Evolutionary conservation across 371 early-diverging fungal species (phyloP).

Genomic region (Circinella minor): DNA sequence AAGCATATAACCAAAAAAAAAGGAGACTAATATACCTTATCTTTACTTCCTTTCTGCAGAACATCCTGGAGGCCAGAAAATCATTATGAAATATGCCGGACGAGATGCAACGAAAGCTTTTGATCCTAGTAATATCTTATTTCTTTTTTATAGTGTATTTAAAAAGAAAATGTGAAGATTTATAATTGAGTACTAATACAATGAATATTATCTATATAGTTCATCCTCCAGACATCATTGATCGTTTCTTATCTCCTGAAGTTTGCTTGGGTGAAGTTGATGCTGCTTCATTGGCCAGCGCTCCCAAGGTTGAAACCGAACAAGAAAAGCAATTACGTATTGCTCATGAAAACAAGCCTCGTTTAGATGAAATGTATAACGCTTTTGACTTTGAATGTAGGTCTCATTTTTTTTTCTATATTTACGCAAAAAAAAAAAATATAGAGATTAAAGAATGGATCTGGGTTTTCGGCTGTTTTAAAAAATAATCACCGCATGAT

Average conservation of each 20-base stretch:
- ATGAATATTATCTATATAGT: neutral
- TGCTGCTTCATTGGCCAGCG: constrained; percentile 25
- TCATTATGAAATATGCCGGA: constrained; percentile 72
- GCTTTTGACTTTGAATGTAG: constrained; percentile 76
- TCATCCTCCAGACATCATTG: constrained; percentile 63
- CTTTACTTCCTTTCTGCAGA: constrained; percentile 17
- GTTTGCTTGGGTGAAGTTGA: constrained; percentile 60
- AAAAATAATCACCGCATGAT: neutral
- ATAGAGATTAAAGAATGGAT: no score
- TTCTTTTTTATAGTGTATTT: no score
- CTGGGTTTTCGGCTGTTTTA: no score
- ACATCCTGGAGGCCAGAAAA: constrained; percentile 73
- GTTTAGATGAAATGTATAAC: constrained; percentile 67
- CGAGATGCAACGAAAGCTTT: constrained; percentile 86
- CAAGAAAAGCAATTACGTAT: constrained; percentile 42
- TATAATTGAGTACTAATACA: no score
- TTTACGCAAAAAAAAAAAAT: no score
- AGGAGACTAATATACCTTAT: no score
- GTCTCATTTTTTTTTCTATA: neutral
- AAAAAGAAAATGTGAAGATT: no score
- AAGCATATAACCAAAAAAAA: no score
- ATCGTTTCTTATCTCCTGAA: constrained; percentile 56
- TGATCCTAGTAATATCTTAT: constrained; percentile 51
- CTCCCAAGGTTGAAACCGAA: constrained; percentile 34
- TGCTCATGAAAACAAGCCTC: constrained; percentile 58